Conservation (phyloP, 768 basidiomycete species). For the Hemileccinum rubropunctum region DNA sequence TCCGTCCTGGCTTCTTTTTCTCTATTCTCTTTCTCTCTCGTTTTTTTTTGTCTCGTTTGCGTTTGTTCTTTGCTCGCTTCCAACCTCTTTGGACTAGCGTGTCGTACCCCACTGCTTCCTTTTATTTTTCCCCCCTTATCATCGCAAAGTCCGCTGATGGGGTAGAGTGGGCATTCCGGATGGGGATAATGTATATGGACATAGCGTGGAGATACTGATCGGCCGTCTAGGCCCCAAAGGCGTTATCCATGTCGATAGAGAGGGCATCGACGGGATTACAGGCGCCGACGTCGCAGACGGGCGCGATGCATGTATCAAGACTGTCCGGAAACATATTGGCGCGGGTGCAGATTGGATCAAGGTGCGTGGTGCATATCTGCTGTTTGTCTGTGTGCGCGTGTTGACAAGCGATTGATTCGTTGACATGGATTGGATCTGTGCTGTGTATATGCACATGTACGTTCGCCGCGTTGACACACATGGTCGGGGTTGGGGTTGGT, state of each 20-base stretch:
- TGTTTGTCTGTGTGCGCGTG: conserved; percentile 4
- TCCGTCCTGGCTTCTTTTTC: not conserved
- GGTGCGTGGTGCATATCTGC: conserved; percentile 31
- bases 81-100: not conserved
- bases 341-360: conserved; percentile 70
- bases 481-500: too few relatives aligned
- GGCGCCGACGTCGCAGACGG: conserved; percentile 63
- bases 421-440: not conserved
- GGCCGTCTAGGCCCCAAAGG: conserved; percentile 50
- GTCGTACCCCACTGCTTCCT: not conserved
- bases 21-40: not conserved
- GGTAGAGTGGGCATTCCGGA: not conserved
- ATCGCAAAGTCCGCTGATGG: conserved; percentile 13
- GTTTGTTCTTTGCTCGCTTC: not conserved
- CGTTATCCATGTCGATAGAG: conserved; percentile 39
- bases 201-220: not conserved
- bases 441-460: too few relatives aligned
- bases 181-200: not conserved
- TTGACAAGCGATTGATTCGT: not conserved
- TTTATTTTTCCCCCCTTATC: conserved; percentile 9
- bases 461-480: too few relatives aligned
- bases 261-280: conserved; percentile 54
- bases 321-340: conserved; percentile 59
- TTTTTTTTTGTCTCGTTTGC: not conserved
- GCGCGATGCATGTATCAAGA: conserved; percentile 49